Base-by-base conservation (phyloP, 2,329 filamentous ascomycete genomes). In the Exophiala sideris region DNA sequence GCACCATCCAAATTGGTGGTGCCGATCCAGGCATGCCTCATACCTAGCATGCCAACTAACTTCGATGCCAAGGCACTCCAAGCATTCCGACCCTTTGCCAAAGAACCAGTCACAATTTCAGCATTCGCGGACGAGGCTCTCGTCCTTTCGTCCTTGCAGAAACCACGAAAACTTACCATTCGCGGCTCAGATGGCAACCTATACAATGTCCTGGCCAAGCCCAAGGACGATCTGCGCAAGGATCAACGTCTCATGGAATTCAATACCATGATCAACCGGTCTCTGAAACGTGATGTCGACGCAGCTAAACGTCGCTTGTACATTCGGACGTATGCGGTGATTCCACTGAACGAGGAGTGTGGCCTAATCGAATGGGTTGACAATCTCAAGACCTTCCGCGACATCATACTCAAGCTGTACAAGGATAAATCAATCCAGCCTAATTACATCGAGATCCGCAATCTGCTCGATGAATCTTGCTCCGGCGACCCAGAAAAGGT, bases 171-270 rank as follows among this genome's bases (percentile, higher is more conserved):
- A 63, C 83, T 99, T 50, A 94, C 85, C 12, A 88, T 94, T 5
- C 83, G 89, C 50, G 94, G 92, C 0, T 92, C 89, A 0, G 91
- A 99, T 70, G 94, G 95, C 6, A 87, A 87, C 54, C 80, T 81
- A 14, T 99, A 99, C 69, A 89, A 89, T 60, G 82, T 99, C 6
- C 80, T 99, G 52, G 95, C 95, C 76, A 99, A 99, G 67, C 95
- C 94, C 7, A 97, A 97, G 70, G 94, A 99, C 68, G 95, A 99
- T 69, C 81, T 99, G 20, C 87, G 94, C 47, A 99, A 95, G 62
- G 95, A 99, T 66, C 92, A 97, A 70, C 89, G 94, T 48, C 84
- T 99, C 16, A 99, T 99, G 91, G 95, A 99, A 68, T 99, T 99
- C 77, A 99, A 97, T 69, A 85, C 87, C 42, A 94, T 97, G 83